phyloP scores from a whole-genome alignment of 768 basidiomycete species.

The Tephrocybe sp. region DNA sequence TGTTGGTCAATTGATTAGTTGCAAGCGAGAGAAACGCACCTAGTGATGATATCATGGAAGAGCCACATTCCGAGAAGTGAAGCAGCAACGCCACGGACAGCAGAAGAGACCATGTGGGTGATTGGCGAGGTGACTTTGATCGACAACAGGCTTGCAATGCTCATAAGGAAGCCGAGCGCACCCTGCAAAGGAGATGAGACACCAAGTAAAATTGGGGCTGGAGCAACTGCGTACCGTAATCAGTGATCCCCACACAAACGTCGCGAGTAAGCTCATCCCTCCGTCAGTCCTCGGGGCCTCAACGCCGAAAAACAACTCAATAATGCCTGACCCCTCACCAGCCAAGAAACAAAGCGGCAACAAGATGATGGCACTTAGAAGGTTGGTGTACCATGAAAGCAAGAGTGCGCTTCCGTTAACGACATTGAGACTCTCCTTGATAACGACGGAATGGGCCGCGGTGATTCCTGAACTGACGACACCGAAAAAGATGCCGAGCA shows the following conservation, averaged over 20 bases:
- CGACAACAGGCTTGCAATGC: constrained; percentile 86
- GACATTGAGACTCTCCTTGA: constrained; percentile 79
- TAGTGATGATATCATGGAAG: constrained; percentile 78
- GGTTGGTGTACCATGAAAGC: constrained; percentile 91
- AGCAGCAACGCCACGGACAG: constrained; percentile 92
- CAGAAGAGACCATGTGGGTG: constrained; percentile 96
- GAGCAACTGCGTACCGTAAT: constrained; percentile 64
- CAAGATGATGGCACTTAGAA: constrained; percentile 71
- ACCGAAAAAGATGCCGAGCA: constrained; percentile 75
- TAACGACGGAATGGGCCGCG: constrained; percentile 88
- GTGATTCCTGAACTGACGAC: constrained; percentile 84
- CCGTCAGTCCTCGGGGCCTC: constrained; percentile 35
- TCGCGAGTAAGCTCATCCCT: constrained; percentile 46
- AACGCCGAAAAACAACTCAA: constrained; percentile 54
- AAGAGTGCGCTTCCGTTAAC: constrained; percentile 83
- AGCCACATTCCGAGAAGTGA: constrained; percentile 79
- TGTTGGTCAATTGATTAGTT: not conserved
- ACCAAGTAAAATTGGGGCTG: not conserved
- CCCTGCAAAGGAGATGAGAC: constrained; percentile 46
- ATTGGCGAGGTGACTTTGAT: constrained; percentile 98
- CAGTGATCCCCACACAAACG: constrained; percentile 74
- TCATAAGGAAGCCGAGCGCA: constrained; percentile 88
- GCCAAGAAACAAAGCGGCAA: constrained; percentile 69
- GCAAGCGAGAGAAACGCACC: constrained; percentile 41
- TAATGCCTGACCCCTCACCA: constrained; percentile 70